phyloP scores from a whole-genome alignment of 148 eudicot species.

The Pouteria glomerata region DNA sequence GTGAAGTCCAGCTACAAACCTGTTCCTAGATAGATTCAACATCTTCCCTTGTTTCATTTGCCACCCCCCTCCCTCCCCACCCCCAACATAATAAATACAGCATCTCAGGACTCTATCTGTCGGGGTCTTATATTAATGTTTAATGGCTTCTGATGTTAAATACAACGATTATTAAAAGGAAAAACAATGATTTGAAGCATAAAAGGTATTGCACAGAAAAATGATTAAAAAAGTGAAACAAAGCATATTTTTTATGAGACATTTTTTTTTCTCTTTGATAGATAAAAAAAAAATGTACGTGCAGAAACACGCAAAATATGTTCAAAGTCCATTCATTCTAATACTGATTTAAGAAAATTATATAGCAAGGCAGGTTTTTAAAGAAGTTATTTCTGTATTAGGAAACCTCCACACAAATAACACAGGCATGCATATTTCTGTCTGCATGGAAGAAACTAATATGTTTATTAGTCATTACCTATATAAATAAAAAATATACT shows the following conservation, averaged over 20 bases:
- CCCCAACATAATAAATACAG: not conserved
- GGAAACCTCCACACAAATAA: not conserved
- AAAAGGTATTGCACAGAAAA: not conserved
- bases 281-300: not conserved
- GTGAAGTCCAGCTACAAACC: not conserved
- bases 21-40: not conserved
- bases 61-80: too few species aligned
- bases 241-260: not conserved
- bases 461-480: not conserved
- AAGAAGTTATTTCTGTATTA: not conserved
- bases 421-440: not conserved
- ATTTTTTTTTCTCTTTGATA: too few species aligned
- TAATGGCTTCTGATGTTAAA: not conserved
- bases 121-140: not conserved
- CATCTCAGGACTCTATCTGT: not conserved
- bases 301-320: not conserved
- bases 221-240: too few species aligned
- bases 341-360: not conserved
- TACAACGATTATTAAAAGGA: not conserved
- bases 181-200: not conserved
- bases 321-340: not conserved
- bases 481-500: not conserved
- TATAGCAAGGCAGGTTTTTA: not conserved
- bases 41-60: not conserved
- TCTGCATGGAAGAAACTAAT: not conserved